Evolutionary conservation across 441 rosid species (phyloP).

Genomic region (Viola pubescens): DNA sequence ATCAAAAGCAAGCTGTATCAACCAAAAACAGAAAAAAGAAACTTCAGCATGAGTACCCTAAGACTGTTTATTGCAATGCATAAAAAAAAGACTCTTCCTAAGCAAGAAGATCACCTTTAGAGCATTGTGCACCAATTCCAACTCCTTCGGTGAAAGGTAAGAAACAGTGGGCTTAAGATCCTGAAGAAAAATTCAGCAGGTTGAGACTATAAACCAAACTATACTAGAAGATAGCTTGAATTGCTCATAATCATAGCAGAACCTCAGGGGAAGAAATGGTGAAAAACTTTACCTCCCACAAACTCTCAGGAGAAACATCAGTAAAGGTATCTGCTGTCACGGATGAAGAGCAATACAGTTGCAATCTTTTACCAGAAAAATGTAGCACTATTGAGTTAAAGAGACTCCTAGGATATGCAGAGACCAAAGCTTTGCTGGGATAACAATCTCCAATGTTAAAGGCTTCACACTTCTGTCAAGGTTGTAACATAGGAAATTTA

Average conservation of each 20-base stretch:
- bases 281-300: constrained; percentile 77
- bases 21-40: constrained; percentile 21
- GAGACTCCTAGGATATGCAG: constrained; percentile 33
- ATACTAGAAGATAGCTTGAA: constrained; percentile 10
- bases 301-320: constrained; percentile 58
- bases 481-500: constrained; percentile 18
- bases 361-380: constrained; percentile 52
- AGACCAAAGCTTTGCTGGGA: constrained; percentile 31
- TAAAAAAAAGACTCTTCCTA: constrained; percentile 10
- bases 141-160: constrained; percentile 71
- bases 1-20: constrained; percentile 78
- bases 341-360: constrained; percentile 38
- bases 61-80: constrained; percentile 4
- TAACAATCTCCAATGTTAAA: constrained; percentile 30
- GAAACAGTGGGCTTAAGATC: constrained; percentile 68
- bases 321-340: constrained; percentile 31
- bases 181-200: constrained; percentile 34
- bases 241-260: constrained; percentile 11
- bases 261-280: constrained; percentile 5
- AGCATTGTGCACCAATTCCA: constrained; percentile 75
- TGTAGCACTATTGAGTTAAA: constrained; percentile 33
- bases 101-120: constrained; percentile 47
- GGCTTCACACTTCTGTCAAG: constrained; percentile 45
- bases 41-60: constrained; percentile 17
- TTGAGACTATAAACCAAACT: constrained; percentile 19